Conservation (phyloP, 2,329 filamentous ascomycete species). For the Aureobasidium sp. region DNA sequence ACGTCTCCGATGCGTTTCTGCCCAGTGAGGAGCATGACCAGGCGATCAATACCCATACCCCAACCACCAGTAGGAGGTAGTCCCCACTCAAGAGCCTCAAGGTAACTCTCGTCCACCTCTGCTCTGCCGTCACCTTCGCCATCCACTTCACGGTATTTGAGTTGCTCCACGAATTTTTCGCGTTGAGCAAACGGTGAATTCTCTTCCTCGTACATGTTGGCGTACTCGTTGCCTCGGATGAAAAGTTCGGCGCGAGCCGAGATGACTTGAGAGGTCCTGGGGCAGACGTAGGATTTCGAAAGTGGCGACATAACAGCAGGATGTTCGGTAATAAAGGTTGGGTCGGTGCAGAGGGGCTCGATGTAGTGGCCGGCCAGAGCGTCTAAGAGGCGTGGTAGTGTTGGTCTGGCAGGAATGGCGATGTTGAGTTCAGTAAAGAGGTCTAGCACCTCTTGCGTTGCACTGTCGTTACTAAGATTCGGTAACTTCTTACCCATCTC, state of each 20-base stretch:
- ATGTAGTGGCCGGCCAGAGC: constrained; percentile 67
- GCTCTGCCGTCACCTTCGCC: constrained; percentile 40
- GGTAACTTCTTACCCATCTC: constrained; percentile 54
- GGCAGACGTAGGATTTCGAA: constrained; percentile 74
- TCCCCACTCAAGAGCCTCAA: constrained; percentile 77
- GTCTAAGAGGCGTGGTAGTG: constrained; percentile 68
- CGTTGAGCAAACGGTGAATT: constrained; percentile 85
- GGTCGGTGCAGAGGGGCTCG: constrained; percentile 63
- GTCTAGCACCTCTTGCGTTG: constrained; percentile 49
- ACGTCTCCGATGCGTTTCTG: constrained; percentile 75
- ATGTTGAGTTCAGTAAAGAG: constrained; percentile 47
- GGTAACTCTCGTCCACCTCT: constrained; percentile 67
- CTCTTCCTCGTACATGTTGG: constrained; percentile 98
- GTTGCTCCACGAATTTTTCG: constrained; percentile 64
- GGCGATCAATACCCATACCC: constrained; percentile 85
- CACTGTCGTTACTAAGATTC: constrained; percentile 39
- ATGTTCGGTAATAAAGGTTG: constrained; percentile 83
- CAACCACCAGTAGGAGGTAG: constrained; percentile 94
- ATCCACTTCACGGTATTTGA: constrained; percentile 30
- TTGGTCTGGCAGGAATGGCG: constrained; percentile 44
- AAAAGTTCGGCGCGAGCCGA: constrained; percentile 32
- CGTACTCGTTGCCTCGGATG: constrained; percentile 62
- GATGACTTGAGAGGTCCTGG: constrained; percentile 49
- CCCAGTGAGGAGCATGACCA: constrained; percentile 85
- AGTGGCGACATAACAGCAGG: constrained; percentile 87